Evolutionary conservation across 306 rosid genomes (phyloP), one percentile per base, ranked within the genome.

Genomic region (Morella rubra): DNA sequence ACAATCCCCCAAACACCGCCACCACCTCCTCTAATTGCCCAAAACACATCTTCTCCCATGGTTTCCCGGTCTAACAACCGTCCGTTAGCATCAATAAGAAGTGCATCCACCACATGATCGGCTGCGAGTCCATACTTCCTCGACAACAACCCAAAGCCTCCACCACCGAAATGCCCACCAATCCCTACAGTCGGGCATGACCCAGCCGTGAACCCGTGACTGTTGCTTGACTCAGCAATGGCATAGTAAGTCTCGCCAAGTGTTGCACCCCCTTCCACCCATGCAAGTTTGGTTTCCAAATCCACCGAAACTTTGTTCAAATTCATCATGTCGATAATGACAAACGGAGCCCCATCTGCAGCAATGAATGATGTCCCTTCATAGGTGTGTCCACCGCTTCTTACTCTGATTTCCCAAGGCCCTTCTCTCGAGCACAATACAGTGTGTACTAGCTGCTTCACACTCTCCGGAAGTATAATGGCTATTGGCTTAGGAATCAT

Each of bases 221-320:
- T n/a, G 4, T 75, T 46, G 77, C 90, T 90, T 58, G 88, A 86
- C 50, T 70, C 71, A 19, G 90, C 85, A 76, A 92, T 90, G 53
- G 86, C 87, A 80, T 88, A 84, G 83, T 92, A 92, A 8, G 90
- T 87, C 73, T 92, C 90, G 44, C 97, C 96, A 7, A 92, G 64
- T n/a, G 96, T 92, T 44, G 97, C 97, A 41, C 97, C 97, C 55
- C 96, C 90, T 85, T 92, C 90, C 59, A 92, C 93, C 96, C 91
- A 88, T 14, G 96, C 97, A 4, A 86, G 83, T 53, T 87, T 84
- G 3, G 86, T 46, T 78, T 83, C 83, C 81, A 85, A 20, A 47
- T 90, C 91, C 53, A 92, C 85, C 67, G 77, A 50, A 59, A 90
- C 86, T 49, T 53, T 81, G 83, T 88, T 90, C 37, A 90, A 71